Evolutionary conservation across 139 green algal species (phyloP).

Genomic region (Nannochloris sp.): DNA sequence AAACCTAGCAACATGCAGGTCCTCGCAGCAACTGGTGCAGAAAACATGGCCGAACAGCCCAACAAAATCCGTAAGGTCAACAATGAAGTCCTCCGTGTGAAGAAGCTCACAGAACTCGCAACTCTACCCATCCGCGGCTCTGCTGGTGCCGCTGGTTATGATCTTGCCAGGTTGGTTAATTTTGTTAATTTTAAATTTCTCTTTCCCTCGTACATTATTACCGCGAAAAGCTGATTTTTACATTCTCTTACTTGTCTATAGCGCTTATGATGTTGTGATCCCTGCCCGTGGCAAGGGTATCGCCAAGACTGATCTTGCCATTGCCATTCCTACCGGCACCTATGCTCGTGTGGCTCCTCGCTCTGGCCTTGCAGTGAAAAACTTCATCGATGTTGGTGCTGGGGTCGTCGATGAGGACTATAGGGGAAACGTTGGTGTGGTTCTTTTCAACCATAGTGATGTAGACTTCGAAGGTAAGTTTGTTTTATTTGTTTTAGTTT

Average conservation of each 20-base stretch:
- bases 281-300: conserved; percentile 77
- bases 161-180: conserved; percentile 67
- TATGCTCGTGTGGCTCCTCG: conserved; percentile 93
- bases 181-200: not conserved
- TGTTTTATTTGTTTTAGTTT: not conserved
- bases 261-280: conserved; percentile 74
- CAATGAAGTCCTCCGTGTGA: conserved; percentile 41
- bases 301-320: conserved; percentile 82
- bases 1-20: not conserved
- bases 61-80: conserved; percentile 10
- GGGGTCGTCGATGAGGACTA: conserved; percentile 98
- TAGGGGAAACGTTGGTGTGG: conserved; percentile 82
- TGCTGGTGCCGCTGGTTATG: conserved; percentile 82
- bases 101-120: conserved; percentile 75
- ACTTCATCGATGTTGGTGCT: conserved; percentile 94
- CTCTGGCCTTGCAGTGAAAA: conserved; percentile 91
- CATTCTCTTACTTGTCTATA: conserved; percentile 27
- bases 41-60: conserved; percentile 19
- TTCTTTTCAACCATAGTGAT: conserved; percentile 96
- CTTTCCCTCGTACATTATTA: not conserved
- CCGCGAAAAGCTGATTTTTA: no score
- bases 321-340: conserved; percentile 81
- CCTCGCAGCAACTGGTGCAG: not conserved
- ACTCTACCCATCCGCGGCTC: conserved; percentile 77
- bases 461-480: conserved; percentile 67